These are phyloP conservation scores for Vanrija sp. DNA, from an alignment of 1,284 basidiomycete genomes.

Conservation along the genomic window DNA sequence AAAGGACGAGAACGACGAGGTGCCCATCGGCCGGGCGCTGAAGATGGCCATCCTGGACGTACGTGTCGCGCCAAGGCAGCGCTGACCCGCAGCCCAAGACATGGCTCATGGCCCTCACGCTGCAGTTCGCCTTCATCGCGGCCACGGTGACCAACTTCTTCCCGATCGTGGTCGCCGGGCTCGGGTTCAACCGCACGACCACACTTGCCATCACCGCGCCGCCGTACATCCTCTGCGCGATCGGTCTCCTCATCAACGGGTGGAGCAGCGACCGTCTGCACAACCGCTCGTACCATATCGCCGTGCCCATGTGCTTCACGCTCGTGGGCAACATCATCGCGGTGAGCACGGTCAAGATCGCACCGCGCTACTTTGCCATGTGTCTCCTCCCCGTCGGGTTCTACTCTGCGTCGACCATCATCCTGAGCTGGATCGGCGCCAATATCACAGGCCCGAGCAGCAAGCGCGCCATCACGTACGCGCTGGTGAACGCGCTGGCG, in stretches of 20 bases:
- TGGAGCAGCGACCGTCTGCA: conserved; percentile 39
- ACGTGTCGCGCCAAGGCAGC: conserved; percentile 16
- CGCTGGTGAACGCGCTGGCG: conserved; percentile 44
- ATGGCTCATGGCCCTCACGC: conserved; percentile 9
- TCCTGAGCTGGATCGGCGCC: conserved; percentile 43
- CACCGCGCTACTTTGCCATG: conserved; percentile 38
- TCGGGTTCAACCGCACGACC: conserved; percentile 40
- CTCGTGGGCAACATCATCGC: conserved; percentile 30
- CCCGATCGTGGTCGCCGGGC: conserved; percentile 33
- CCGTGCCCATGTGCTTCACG: conserved; percentile 19
- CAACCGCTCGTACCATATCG: conserved; percentile 23
- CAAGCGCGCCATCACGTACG: conserved; percentile 45
- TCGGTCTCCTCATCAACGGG: conserved; percentile 33
- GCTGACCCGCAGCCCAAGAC: conserved; percentile 11
- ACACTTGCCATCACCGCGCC: conserved; percentile 46
- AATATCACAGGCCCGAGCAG: conserved; percentile 44
- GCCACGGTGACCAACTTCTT: conserved; percentile 33
- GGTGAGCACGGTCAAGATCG: conserved; percentile 29
- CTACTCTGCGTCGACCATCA: conserved; percentile 45
- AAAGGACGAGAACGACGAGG: conserved; percentile 32
- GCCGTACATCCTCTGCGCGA: conserved; percentile 36
- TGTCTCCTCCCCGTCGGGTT: conserved; percentile 34
- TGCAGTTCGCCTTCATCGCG: conserved; percentile 1
- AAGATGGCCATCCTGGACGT: conserved; percentile 30
- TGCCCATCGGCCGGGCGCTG: conserved; percentile 24